These are phyloP conservation scores for Phytophthora rubi DNA, from an alignment of 352 stramenopile species.

Conservation along the genomic window DNA sequence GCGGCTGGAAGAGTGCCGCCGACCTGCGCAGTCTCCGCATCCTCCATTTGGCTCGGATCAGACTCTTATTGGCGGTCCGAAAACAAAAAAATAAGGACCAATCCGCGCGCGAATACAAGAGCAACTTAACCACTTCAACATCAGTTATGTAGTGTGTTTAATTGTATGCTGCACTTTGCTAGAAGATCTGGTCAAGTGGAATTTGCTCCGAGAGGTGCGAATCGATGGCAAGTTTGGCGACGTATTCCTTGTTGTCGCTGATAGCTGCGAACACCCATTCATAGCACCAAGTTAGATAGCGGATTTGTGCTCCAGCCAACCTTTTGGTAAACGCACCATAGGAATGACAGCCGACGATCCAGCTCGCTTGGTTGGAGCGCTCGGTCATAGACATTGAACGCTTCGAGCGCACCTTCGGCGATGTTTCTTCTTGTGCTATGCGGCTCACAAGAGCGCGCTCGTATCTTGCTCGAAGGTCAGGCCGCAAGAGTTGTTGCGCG, in stretches of 20 bases:
- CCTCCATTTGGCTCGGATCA: constrained; percentile 23
- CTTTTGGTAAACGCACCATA: constrained; percentile 52
- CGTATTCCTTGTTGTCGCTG: constrained; percentile 85
- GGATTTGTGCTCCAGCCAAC: background rate
- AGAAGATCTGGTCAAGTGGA: constrained; percentile 72
- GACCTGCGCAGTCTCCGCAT: background rate
- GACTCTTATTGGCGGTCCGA: background rate
- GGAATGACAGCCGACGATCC: constrained; percentile 76
- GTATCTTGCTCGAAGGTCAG: constrained; percentile 54
- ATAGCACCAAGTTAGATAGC: background rate
- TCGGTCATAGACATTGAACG: constrained; percentile 51
- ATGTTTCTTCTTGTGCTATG: constrained; percentile 12
- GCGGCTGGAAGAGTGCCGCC: constrained; percentile 2
- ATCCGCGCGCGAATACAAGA: background rate
- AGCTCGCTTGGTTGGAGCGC: constrained; percentile 54
- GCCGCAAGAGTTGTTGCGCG: constrained; percentile 31
- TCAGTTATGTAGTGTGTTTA: background rate
- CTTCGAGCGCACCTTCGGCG: constrained; percentile 24
- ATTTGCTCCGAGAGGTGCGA: constrained; percentile 72
- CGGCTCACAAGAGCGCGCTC: constrained; percentile 50
- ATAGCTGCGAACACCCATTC: constrained; percentile 46
- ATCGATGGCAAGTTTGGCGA: constrained; percentile 78
- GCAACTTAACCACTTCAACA: constrained; percentile 1
- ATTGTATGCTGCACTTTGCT: background rate
- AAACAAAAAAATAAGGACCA: background rate